phyloP scores from a whole-genome alignment of 1,284 basidiomycete genomes.

The Malassezia psittaci region DNA sequence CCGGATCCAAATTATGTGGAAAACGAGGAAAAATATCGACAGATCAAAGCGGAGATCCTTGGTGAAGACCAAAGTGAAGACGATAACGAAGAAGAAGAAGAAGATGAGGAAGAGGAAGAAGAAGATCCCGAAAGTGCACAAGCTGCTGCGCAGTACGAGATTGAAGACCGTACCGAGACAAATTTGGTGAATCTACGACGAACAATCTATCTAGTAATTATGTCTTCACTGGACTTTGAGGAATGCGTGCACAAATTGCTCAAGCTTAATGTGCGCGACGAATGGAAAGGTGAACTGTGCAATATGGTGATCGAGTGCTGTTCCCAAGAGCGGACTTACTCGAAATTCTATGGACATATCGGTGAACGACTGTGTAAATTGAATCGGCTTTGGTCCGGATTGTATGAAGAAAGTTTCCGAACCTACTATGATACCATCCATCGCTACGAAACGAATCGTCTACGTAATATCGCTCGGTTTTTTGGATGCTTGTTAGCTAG shows the following conservation, averaged over 20 bases:
- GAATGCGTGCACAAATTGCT: constrained; percentile 96
- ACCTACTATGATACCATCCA: constrained; percentile 94
- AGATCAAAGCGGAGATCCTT: constrained; percentile 86
- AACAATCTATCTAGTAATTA: constrained; percentile 92
- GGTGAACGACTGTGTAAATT: constrained; percentile 94
- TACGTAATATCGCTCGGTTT: constrained; percentile 92
- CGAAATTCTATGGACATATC: constrained; percentile 86
- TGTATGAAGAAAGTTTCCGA: constrained; percentile 73
- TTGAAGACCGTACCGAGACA: constrained; percentile 87
- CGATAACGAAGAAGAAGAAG: constrained; percentile 53
- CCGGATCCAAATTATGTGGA: constrained; percentile 75
- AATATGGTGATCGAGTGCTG: constrained; percentile 99
- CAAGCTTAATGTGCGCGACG: constrained; percentile 64
- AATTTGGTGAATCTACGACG: constrained; percentile 89
- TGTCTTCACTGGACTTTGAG: constrained; percentile 67
- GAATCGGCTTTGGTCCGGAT: constrained; percentile 83
- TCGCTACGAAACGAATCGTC: constrained; percentile 93
- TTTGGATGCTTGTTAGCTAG: constrained; percentile 69
- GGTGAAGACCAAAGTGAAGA: constrained; percentile 52
- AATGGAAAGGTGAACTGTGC: constrained; percentile 69
- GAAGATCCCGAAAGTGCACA: constrained; percentile 52
- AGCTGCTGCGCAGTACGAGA: constrained; percentile 54
- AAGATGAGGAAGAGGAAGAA: constrained; percentile 58
- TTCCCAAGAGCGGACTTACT: constrained; percentile 94
- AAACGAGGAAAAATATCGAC: constrained; percentile 85